Evolutionary conservation across 768 basidiomycete species (phyloP), one percentile per base, ranked within the genome.

Genomic region (Phaeotremella fagi): DNA sequence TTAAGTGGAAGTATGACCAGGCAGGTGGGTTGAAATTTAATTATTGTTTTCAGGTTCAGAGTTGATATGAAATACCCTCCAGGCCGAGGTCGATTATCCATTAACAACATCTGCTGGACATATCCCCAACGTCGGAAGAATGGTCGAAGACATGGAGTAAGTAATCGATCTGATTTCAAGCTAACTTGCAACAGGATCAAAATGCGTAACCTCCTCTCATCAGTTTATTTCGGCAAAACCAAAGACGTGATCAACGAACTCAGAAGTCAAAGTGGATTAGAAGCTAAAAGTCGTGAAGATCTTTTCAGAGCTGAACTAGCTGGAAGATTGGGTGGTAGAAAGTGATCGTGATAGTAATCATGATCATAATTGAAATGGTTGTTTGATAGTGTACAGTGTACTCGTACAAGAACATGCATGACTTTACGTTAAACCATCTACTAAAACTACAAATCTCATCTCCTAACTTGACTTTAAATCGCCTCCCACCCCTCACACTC

Each of bases 1-100:
- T 71, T 99, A 61, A 90, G 92, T 63, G 95, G 95, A 35, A 95
- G 89, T 71, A 90, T 98, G 90, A 98, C 94, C 46, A 80, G 95
- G 68, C 92, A 97, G 81, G 90, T 90, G 64, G 57, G 83, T 77
- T 20, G 16, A 35, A 7, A 27, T 12, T n/a, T n/a, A n/a, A n/a
- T n/a, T n/a, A n/a, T n/a, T n/a, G n/a, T n/a, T n/a, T n/a, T n/a
- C n/a, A n/a, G n/a, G n/a, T n/a, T n/a, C n/a, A n/a, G n/a, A n/a
- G n/a, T n/a, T n/a, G n/a, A n/a, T n/a, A n/a, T n/a, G n/a, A n/a
- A n/a, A n/a, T n/a, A n/a, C n/a, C n/a, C n/a, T 31, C 11, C 60
- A 92, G 90, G 82, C 82, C 26, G 91, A 94, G 71, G 85, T 87
- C 73, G 92, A 94, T 71, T 86, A 81, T 76, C 83, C 89, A 23